Percentiles rank a stretch among this genome's conserved stretches.
phyloP scores from a whole-genome alignment of 2,329 filamentous ascomycete genomes.

The Penicillium aurantiogriseum region DNA sequence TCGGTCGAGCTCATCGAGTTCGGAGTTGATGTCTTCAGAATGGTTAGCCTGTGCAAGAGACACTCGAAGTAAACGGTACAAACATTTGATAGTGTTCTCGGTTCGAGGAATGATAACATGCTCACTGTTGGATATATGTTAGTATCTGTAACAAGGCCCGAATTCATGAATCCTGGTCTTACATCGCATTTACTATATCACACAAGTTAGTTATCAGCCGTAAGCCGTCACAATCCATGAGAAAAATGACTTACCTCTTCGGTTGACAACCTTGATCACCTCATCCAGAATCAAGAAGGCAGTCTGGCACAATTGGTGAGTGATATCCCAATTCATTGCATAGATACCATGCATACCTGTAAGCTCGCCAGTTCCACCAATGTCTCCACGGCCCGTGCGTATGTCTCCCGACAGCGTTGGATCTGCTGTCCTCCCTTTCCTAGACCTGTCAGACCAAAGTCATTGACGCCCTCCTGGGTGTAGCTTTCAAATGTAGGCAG shows the following conservation, averaged over 20 bases:
- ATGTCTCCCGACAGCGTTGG: constrained; percentile 90
- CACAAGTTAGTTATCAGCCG: constrained; percentile 22
- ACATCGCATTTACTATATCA: constrained; percentile 82
- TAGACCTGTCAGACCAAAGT: constrained; percentile 92
- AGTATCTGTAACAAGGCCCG: constrained; percentile 3
- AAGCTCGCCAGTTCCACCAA: constrained; percentile 91
- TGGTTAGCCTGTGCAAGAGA: constrained; percentile 1
- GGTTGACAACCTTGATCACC: constrained; percentile 98
- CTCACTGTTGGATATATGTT: constrained; percentile 36
- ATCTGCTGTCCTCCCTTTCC: constrained; percentile 98
- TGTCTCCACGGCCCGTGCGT: constrained; percentile 91
- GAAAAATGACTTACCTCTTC: constrained; percentile 65
- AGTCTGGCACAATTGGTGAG: constrained; percentile 54
- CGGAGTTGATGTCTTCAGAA: constrained; percentile 84
- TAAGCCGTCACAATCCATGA: background rate
- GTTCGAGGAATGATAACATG: constrained; percentile 90
- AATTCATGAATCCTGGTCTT: constrained; percentile 35
- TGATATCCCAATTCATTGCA: background rate
- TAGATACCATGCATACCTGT: constrained; percentile 54
- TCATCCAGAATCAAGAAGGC: constrained; percentile 98
- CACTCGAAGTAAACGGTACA: constrained; percentile 1
- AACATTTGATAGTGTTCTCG: constrained; percentile 99
- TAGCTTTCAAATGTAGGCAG: constrained; percentile 92
- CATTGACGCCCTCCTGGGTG: constrained; percentile 82
- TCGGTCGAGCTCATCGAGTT: constrained; percentile 93